Conservation (phyloP, 306 rosid species). For the Vicia sativa region DNA sequence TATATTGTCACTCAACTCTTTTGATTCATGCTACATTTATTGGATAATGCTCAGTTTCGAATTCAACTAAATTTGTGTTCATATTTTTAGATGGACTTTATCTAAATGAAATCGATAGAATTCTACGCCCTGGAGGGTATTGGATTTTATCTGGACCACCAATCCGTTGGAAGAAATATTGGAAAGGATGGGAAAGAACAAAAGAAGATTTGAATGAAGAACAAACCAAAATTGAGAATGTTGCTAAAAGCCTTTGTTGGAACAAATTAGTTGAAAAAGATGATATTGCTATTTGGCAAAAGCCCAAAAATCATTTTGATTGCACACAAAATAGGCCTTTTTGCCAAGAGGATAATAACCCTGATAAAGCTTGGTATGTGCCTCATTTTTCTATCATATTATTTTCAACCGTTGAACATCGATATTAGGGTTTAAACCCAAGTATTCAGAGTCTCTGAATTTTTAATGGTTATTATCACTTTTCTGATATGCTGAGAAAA, state of each 20-base stretch:
- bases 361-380: slow-evolving; percentile 71
- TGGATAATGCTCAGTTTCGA: too few relatives aligned
- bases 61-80: background rate
- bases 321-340: slow-evolving; percentile 55
- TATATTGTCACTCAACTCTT: background rate
- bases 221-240: slow-evolving; percentile 63
- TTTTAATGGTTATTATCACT: too few relatives aligned
- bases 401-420: too few relatives aligned
- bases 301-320: slow-evolving; percentile 60
- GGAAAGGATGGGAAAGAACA: slow-evolving; percentile 83
- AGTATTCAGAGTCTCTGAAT: too few relatives aligned
- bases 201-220: slow-evolving; percentile 66
- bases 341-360: slow-evolving; percentile 55
- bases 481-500: too few relatives aligned
- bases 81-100: slow-evolving; percentile 55
- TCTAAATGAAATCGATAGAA: slow-evolving; percentile 68
- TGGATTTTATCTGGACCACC: slow-evolving; percentile 91
- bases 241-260: slow-evolving; percentile 80
- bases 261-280: slow-evolving; percentile 59
- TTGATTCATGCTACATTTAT: too few relatives aligned
- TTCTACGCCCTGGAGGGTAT: slow-evolving; percentile 77
- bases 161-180: slow-evolving; percentile 57
- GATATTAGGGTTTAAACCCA: too few relatives aligned
- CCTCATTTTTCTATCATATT: slow-evolving; percentile 17
- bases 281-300: slow-evolving; percentile 85